Percentiles rank a stretch among this genome's conserved stretches.
Conservation (phyloP, 2,329 filamentous ascomycete species). For the Volutella citrinella region DNA sequence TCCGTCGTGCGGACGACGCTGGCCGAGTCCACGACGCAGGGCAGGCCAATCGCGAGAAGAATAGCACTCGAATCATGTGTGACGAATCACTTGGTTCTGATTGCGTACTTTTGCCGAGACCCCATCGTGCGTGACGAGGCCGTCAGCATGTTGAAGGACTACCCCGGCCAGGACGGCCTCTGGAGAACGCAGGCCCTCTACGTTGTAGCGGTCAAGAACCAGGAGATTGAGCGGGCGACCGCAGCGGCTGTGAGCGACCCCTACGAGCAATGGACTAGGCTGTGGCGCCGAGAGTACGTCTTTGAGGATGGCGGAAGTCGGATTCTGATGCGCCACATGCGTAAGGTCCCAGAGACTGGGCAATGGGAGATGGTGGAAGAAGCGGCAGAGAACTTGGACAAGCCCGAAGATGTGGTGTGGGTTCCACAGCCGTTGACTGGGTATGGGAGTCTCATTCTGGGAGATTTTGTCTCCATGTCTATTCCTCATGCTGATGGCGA, state of each 20-base stretch:
- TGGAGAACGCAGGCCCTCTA: slow-evolving; percentile 28
- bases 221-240: slow-evolving; percentile 22
- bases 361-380: slow-evolving; percentile 20
- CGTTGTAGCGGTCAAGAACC: slow-evolving; percentile 23
- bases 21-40: slow-evolving; percentile 27
- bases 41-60: too few species aligned
- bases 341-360: slow-evolving; percentile 15
- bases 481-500: too few species aligned
- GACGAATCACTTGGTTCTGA: slow-evolving; percentile 19
- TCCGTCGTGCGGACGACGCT: too few species aligned
- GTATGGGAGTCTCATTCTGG: slow-evolving; percentile 13
- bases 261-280: slow-evolving; percentile 29
- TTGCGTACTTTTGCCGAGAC: slow-evolving; percentile 30
- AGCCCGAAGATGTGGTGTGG: slow-evolving; percentile 14
- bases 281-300: slow-evolving; percentile 31
- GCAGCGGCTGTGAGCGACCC: slow-evolving; percentile 27
- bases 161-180: slow-evolving; percentile 32
- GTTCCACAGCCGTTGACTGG: slow-evolving; percentile 13
- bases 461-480: slow-evolving; percentile 9
- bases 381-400: slow-evolving; percentile 7
- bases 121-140: slow-evolving; percentile 31
- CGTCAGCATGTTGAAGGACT: slow-evolving; percentile 27
- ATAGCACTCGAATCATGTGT: slow-evolving; percentile 29
- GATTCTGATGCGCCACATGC: slow-evolving; percentile 28
- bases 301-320: slow-evolving; percentile 34